Conservation (phyloP, 164 flowering plant species). For the Houttuynia cordata region DNA sequence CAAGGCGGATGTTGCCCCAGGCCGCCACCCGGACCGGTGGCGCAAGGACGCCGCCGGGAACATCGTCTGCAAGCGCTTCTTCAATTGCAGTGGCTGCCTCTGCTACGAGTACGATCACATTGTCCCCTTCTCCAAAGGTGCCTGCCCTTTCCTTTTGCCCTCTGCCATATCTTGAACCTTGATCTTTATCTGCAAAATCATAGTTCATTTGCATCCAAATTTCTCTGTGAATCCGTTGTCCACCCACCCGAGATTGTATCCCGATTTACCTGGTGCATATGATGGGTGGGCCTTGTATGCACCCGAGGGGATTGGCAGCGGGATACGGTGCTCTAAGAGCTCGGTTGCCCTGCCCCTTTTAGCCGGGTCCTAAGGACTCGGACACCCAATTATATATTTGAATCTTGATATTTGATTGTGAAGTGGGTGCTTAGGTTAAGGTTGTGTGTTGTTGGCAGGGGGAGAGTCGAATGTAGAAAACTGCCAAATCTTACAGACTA, state of each 20-base stretch:
- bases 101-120: slow-evolving; percentile 98
- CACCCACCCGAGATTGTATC: too few relatives aligned
- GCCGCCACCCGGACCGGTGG: slow-evolving; percentile 96
- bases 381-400: too few relatives aligned
- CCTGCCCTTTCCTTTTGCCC: slow-evolving; percentile 6
- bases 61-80: slow-evolving; percentile 90
- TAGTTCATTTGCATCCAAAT: too few relatives aligned
- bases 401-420: neutral
- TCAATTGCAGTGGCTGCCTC: slow-evolving; percentile 85
- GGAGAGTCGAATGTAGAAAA: slow-evolving; percentile 76
- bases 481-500: slow-evolving; percentile 91
- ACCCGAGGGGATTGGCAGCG: too few relatives aligned
- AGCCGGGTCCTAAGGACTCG: too few relatives aligned
- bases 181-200: too few relatives aligned
- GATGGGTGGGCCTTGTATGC: too few relatives aligned
- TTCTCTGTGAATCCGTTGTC: too few relatives aligned
- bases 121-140: slow-evolving; percentile 94
- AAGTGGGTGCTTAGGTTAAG: neutral
- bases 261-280: too few relatives aligned
- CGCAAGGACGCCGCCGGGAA: slow-evolving; percentile 93
- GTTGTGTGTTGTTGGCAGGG: slow-evolving; percentile 34
- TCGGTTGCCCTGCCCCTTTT: too few relatives aligned
- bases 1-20: slow-evolving; percentile 52
- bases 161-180: neutral
- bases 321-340: too few relatives aligned